Percentiles rank a stretch among this genome's conserved stretches.
Evolutionary conservation across 2,329 filamentous ascomycete genomes (phyloP).

Genomic region (Arachnomyces sp.): DNA sequence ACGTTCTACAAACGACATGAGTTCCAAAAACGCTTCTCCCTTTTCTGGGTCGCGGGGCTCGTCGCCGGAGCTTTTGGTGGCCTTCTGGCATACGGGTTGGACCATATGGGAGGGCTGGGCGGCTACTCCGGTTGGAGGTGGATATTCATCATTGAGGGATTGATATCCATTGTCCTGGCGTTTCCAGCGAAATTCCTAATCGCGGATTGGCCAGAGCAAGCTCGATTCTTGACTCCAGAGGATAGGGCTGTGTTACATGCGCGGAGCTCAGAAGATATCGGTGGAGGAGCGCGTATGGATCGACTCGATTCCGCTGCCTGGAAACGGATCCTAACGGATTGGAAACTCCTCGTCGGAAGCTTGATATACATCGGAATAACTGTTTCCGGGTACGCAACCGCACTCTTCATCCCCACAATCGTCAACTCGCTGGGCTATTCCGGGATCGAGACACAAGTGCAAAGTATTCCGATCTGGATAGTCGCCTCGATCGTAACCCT

Average conservation of each 20-base stretch:
- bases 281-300: constrained; percentile 22
- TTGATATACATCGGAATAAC: constrained; percentile 29
- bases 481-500: constrained; percentile 24
- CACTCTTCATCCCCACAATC: constrained; percentile 30
- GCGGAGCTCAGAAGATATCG: constrained; percentile 18
- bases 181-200: constrained; percentile 21
- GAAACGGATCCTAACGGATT: constrained; percentile 23
- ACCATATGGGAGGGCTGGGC: constrained; percentile 23
- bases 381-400: constrained; percentile 27
- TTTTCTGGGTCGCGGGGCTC: constrained; percentile 26
- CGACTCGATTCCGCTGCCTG: constrained; percentile 21
- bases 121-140: constrained; percentile 25
- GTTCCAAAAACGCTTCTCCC: constrained; percentile 30
- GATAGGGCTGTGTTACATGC: constrained; percentile 20
- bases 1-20: constrained; percentile 31
- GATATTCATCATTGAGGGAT: constrained; percentile 31
- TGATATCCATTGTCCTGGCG: constrained; percentile 23
- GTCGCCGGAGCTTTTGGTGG: constrained; percentile 27
- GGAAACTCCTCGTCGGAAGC: constrained; percentile 26
- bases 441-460: constrained; percentile 25
- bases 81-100: constrained; percentile 20
- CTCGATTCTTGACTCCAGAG: constrained; percentile 23
- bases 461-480: constrained; percentile 29
- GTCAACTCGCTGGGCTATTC: constrained; percentile 27
- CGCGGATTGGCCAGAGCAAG: constrained; percentile 26